These are phyloP conservation scores for Colletotrichum sansevieriae DNA, from an alignment of 2,329 filamentous ascomycete species.

Conservation along the genomic window DNA sequence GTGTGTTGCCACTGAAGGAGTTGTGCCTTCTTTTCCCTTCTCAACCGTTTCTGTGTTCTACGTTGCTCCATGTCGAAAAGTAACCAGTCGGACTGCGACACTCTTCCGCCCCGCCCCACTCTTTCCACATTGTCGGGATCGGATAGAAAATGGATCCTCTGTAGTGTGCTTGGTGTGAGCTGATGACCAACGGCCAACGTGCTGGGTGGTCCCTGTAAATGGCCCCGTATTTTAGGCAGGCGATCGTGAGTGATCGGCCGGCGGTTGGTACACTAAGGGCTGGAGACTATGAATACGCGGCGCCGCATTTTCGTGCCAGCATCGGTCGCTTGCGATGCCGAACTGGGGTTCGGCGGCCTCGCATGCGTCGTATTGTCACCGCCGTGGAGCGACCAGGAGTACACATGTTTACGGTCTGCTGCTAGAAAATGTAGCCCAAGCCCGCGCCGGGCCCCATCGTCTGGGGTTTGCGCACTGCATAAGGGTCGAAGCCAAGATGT, in stretches of 20 bases:
- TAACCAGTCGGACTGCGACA: slow-evolving; percentile 36
- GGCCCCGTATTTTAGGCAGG: slow-evolving; percentile 34
- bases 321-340: slow-evolving; percentile 35
- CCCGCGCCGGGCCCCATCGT: background rate
- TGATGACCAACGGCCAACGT: slow-evolving; percentile 37
- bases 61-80: slow-evolving; percentile 15
- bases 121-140: slow-evolving; percentile 40
- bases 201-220: slow-evolving; percentile 31
- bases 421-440: background rate
- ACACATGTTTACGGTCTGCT: background rate
- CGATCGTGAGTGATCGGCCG: slow-evolving; percentile 33
- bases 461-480: slow-evolving; percentile 2
- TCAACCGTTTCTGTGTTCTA: slow-evolving; percentile 13
- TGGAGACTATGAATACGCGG: slow-evolving; percentile 26
- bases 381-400: slow-evolving; percentile 18
- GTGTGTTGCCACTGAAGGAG: background rate
- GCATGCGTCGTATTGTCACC: slow-evolving; percentile 25
- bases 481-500: slow-evolving; percentile 24
- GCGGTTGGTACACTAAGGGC: slow-evolving; percentile 5
- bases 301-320: slow-evolving; percentile 35
- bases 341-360: slow-evolving; percentile 17
- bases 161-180: background rate
- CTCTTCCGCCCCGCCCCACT: slow-evolving; percentile 30
- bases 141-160: slow-evolving; percentile 25
- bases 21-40: slow-evolving; percentile 20